phyloP scores from a whole-genome alignment of 192 early-diverging fungal species.

The Coemansia sp. region DNA sequence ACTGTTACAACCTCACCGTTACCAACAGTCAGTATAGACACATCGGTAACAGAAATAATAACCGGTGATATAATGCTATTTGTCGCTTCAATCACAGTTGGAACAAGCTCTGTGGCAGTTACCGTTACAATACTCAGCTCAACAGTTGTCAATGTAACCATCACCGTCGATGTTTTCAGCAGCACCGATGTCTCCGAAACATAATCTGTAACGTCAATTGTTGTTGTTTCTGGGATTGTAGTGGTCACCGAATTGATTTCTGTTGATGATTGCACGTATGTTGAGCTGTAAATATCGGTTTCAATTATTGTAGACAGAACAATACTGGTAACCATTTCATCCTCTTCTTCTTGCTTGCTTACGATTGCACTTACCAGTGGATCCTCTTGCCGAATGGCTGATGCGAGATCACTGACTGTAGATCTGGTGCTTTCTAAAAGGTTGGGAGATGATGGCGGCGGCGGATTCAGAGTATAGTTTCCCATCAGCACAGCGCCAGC shows the following conservation, averaged over 20 bases:
- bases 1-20: conserved; percentile 2
- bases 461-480: not conserved
- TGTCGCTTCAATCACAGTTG: not conserved
- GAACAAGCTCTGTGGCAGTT: not conserved
- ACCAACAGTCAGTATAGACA: not conserved
- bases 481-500: conserved; percentile 6
- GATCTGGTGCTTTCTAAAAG: not conserved
- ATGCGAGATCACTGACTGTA: not conserved
- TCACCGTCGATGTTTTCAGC: not conserved
- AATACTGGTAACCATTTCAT: not conserved
- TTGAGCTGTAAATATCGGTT: conserved; percentile 5
- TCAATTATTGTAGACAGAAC: not conserved
- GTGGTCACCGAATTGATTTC: not conserved
- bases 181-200: not conserved
- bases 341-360: not conserved
- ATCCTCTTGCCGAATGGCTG: not conserved
- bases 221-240: conserved; percentile 10
- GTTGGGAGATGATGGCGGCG: not conserved
- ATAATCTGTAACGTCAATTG: not conserved
- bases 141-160: conserved; percentile 10
- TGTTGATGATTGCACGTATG: not conserved
- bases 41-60: not conserved
- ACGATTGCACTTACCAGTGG: not conserved
- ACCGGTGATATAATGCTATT: not conserved
- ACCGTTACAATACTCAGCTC: conserved; percentile 1